These are phyloP conservation scores for Russula earlei DNA, from an alignment of 768 basidiomycete genomes.

Conservation along the genomic window DNA sequence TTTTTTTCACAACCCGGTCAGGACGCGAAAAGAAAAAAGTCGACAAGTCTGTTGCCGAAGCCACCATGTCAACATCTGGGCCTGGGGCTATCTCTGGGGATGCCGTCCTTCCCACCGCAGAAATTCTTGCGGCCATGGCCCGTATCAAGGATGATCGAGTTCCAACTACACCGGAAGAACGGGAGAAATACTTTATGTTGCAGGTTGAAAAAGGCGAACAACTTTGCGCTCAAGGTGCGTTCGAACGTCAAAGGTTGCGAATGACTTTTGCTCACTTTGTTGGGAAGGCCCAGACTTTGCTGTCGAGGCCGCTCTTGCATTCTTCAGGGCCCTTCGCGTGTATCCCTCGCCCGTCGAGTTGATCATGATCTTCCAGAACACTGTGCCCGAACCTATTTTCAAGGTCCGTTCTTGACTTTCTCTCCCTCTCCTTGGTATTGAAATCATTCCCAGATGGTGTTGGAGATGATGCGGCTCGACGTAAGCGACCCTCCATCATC, in stretches of 20 bases:
- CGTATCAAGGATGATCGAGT: slow-evolving; percentile 59
- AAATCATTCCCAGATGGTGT: slow-evolving; percentile 42
- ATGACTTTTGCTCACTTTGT: neutral
- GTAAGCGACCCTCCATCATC: slow-evolving; percentile 59
- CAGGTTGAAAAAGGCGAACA: slow-evolving; percentile 86
- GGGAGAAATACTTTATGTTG: slow-evolving; percentile 86
- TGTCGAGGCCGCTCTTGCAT: slow-evolving; percentile 75
- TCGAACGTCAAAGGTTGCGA: neutral
- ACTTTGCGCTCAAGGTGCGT: slow-evolving; percentile 62
- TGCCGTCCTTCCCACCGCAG: slow-evolving; percentile 35
- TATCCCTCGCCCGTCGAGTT: slow-evolving; percentile 94
- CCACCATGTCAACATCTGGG: neutral
- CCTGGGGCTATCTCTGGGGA: slow-evolving; percentile 26
- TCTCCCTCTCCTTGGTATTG: slow-evolving; percentile 1
- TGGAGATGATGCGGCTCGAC: slow-evolving; percentile 82
- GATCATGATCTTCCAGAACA: slow-evolving; percentile 90
- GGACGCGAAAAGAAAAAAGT: slow-evolving; percentile 91
- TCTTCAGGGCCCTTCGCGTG: slow-evolving; percentile 88
- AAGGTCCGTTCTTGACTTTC: slow-evolving; percentile 39
- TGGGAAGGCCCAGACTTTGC: slow-evolving; percentile 62
- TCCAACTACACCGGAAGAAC: slow-evolving; percentile 61
- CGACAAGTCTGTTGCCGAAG: slow-evolving; percentile 46
- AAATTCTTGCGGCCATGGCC: slow-evolving; percentile 55
- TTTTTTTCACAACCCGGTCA: slow-evolving; percentile 27
- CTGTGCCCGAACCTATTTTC: slow-evolving; percentile 72